A percentile compares a stretch with the other conserved stretches of the same genome.
phyloP scores from a whole-genome alignment of 2,329 filamentous ascomycete species.

The Calonectria pseudoturangicola region DNA sequence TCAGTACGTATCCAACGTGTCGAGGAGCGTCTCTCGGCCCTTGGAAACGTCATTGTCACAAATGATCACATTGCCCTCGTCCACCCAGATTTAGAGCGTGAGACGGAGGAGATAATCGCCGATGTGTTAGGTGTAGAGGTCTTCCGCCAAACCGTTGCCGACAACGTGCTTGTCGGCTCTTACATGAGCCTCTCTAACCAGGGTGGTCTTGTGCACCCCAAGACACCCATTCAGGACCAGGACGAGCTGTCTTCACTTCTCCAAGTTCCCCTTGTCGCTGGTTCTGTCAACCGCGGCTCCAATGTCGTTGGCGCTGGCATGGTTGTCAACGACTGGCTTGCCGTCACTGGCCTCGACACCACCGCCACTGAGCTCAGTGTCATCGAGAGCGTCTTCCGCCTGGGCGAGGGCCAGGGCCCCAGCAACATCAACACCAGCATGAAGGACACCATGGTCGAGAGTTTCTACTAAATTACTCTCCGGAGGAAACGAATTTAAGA shows the following conservation, averaged over 20 bases:
- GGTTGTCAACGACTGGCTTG: conserved; percentile 88
- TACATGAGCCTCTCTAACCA: conserved; percentile 98
- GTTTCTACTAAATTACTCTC: conserved; percentile 84
- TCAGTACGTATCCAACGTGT: conserved; percentile 95
- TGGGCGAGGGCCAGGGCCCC: conserved; percentile 90
- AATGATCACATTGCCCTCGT: conserved; percentile 98
- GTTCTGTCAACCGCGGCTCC: conserved; percentile 93
- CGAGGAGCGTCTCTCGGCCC: conserved; percentile 95
- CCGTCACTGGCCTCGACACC: conserved; percentile 93
- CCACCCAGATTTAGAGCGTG: conserved; percentile 96
- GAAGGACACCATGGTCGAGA: conserved; percentile 99
- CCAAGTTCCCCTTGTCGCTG: conserved; percentile 96
- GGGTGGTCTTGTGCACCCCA: conserved; percentile 97
- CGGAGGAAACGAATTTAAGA: neutral
- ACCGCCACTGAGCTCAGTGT: conserved; percentile 98
- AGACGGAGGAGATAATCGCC: conserved; percentile 98
- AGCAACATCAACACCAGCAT: conserved; percentile 87
- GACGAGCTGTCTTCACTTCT: conserved; percentile 95
- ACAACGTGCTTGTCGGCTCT: conserved; percentile 95
- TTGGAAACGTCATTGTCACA: conserved; percentile 96
- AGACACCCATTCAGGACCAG: conserved; percentile 97
- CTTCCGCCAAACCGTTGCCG: conserved; percentile 94
- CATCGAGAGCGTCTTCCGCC: conserved; percentile 94
- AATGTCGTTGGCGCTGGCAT: conserved; percentile 90
- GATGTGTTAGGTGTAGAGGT: conserved; percentile 94